These are phyloP conservation scores for Raffaelea deltoideospora DNA, from an alignment of 2,329 filamentous ascomycete genomes.

Conservation along the genomic window DNA sequence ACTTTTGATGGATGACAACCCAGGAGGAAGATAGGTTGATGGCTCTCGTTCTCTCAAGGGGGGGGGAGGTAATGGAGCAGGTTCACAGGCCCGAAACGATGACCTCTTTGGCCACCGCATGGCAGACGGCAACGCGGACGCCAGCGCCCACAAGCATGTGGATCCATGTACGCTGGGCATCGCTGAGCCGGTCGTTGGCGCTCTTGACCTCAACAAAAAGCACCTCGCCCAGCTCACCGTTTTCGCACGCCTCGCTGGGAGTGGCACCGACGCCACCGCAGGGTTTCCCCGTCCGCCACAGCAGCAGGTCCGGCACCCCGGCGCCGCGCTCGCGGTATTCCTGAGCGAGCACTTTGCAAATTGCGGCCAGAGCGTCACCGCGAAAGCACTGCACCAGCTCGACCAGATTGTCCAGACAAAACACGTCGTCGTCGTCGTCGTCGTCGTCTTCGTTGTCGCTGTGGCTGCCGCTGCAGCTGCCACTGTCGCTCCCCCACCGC, in stretches of 20 bases:
- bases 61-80: too few relatives aligned
- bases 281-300: conserved; percentile 48
- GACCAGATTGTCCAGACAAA: conserved; percentile 59
- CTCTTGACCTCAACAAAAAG: conserved; percentile 73
- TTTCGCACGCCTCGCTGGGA: too few relatives aligned
- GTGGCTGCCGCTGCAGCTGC: too few relatives aligned
- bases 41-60: too few relatives aligned
- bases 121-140: conserved; percentile 68
- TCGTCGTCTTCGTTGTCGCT: too few relatives aligned
- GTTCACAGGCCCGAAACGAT: too few relatives aligned
- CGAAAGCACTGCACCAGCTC: conserved; percentile 69
- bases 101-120: conserved; percentile 40
- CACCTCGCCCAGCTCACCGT: too few relatives aligned
- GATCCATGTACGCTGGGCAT: conserved; percentile 94
- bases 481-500: too few relatives aligned
- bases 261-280: too few relatives aligned
- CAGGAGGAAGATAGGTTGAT: too few relatives aligned
- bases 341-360: conserved; percentile 91
- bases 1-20: too few relatives aligned
- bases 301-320: conserved; percentile 81
- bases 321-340: conserved; percentile 79
- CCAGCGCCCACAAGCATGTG: conserved; percentile 80
- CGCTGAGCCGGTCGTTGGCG: conserved; percentile 83
- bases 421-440: too few relatives aligned
- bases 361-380: conserved; percentile 61